These are phyloP conservation scores for Sclerotinia glacialis DNA, from an alignment of 2,329 filamentous ascomycete species.

Conservation along the genomic window DNA sequence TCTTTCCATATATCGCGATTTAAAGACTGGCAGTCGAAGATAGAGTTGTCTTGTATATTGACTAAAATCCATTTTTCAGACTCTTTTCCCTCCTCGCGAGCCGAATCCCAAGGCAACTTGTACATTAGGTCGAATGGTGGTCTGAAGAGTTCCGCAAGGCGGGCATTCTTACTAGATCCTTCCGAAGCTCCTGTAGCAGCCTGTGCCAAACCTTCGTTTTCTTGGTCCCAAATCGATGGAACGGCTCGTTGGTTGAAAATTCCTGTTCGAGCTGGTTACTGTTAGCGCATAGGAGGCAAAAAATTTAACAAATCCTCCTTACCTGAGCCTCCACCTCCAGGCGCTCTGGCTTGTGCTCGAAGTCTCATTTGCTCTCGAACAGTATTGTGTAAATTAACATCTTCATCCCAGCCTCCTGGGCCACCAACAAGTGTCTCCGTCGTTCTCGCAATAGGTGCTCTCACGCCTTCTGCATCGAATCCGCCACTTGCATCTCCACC, in stretches of 20 bases:
- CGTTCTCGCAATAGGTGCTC: constrained; percentile 86
- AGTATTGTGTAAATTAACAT: constrained; percentile 42
- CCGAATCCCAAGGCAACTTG: constrained; percentile 75
- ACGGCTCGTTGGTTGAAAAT: constrained; percentile 65
- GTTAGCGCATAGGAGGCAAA: constrained; percentile 19
- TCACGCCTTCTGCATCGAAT: constrained; percentile 59
- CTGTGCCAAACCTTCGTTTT: constrained; percentile 49
- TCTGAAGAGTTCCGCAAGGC: constrained; percentile 86
- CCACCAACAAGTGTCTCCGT: constrained; percentile 89
- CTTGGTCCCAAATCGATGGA: constrained; percentile 49
- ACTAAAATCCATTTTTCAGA: constrained; percentile 92
- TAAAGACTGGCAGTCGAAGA: constrained; percentile 91
- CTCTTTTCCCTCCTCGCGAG: constrained; percentile 80
- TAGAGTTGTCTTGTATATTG: constrained; percentile 88
- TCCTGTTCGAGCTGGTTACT: constrained; percentile 48
- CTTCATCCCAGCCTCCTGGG: constrained; percentile 47
- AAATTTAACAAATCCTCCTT: constrained; percentile 24
- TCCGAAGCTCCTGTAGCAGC: constrained; percentile 66
- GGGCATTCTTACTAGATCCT: constrained; percentile 65
- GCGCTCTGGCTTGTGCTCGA: constrained; percentile 36
- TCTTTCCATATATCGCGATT: constrained; percentile 98
- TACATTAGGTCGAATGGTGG: constrained; percentile 90
- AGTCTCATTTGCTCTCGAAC: constrained; percentile 37
- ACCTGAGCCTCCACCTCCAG: constrained; percentile 23
- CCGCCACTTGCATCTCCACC: constrained; percentile 46